Evolutionary conservation across 805 yeast genomes (phyloP), one percentile per base, ranked within the genome.

Genomic region (Scheffersomyces ergatensis): DNA sequence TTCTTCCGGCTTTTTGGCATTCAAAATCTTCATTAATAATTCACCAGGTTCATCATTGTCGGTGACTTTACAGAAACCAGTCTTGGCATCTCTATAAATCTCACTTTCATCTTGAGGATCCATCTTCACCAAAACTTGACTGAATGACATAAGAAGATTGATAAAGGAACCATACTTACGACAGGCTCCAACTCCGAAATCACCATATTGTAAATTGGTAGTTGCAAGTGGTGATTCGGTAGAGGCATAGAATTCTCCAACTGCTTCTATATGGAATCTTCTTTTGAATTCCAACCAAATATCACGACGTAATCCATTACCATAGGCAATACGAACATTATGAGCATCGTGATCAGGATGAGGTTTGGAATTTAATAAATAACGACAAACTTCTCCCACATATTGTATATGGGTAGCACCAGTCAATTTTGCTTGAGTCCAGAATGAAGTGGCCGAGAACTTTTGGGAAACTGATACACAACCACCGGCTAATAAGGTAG

Each of bases 301-400:
- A 56, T 92, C 97, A 8, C 81, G 78, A 51, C 97, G 78, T 49
- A 90, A 69, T 0, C 98, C 98, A 62, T 92, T 90, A 33, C 98
- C 98, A 58, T 82, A 82, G 0, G 97, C 97, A 33, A 82, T 78
- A 32, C 65, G 63, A 9, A 86, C 82, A 4, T 57, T 46, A 58
- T 88, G 96, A 33, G 58, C 58, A 33, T 64, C 59, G 56, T 88
- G 95, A 55, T 77, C 83, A 9, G 86, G 83, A 33, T 83, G 82
- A 7, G 65, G 66, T 36, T 83, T 78, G 1, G 89, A 67, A 50
- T 83, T 80, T 47, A 86, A 63, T 44, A 90, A 71, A 55, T 89
- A 92, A 36, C 98, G 77, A 61, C 97, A 88, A 24, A 89, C 89
- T 62, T 90, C 98, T 14, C 98, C 98, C 14, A 90, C 98, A 53